phyloP scores from a whole-genome alignment of 176 grass and related monocot species.

The Tillandsia leiboldiana region DNA sequence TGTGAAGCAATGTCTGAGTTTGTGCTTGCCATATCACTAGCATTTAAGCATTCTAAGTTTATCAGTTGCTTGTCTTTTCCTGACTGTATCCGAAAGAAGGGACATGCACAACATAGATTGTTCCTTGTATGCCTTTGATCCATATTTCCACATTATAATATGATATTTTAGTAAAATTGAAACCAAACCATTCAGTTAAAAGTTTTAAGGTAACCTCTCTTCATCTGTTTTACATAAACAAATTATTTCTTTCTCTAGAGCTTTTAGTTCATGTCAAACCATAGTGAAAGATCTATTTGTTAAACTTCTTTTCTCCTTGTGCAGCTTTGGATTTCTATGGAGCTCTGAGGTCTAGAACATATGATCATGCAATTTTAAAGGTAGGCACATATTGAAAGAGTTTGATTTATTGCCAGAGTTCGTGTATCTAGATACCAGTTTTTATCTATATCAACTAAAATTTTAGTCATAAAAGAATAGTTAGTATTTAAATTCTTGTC shows the following conservation, averaged over 20 bases:
- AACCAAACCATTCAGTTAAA: too few species aligned
- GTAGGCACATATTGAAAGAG: constrained; percentile 14
- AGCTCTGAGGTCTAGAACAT: constrained; percentile 82
- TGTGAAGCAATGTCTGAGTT: too few species aligned
- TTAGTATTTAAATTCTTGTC: background rate
- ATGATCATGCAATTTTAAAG: constrained; percentile 77
- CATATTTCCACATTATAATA: too few species aligned
- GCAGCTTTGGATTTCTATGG: constrained; percentile 92
- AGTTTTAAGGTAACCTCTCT: too few species aligned
- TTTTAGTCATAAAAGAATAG: background rate
- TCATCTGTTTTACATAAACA: too few species aligned
- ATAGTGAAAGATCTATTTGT: constrained; percentile 17
- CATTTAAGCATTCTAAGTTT: too few species aligned
- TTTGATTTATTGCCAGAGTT: background rate
- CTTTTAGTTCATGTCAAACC: background rate
- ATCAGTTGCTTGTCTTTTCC: too few species aligned
- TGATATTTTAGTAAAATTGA: too few species aligned
- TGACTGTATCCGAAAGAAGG: too few species aligned
- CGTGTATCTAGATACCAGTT: background rate
- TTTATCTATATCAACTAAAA: background rate
- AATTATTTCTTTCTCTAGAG: background rate
- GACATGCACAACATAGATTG: too few species aligned
- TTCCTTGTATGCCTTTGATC: too few species aligned
- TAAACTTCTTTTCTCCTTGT: constrained; percentile 7
- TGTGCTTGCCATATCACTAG: too few species aligned